These are phyloP conservation scores for Oryza brachyantha DNA, from an alignment of 176 grass and related monocot genomes.

Conservation along the genomic window DNA sequence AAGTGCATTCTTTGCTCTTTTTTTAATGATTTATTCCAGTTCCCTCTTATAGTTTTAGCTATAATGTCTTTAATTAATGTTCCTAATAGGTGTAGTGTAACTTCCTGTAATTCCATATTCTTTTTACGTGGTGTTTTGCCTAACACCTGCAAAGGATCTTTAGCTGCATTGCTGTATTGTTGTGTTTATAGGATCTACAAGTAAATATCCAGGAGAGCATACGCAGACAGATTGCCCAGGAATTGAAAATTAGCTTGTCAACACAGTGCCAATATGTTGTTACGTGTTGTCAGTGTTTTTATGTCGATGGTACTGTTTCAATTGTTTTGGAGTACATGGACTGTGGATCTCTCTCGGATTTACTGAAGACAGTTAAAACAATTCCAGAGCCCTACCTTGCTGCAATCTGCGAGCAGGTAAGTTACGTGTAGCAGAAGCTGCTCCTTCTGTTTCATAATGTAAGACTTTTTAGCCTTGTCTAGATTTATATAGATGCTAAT, in stretches of 20 bases:
- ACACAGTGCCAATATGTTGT: constrained; percentile 74
- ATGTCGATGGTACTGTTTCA: constrained; percentile 77
- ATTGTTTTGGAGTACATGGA: constrained; percentile 98
- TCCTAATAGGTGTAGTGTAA: not conserved
- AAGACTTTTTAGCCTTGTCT: no score
- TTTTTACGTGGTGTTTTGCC: not conserved
- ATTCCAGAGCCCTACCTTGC: constrained; percentile 84
- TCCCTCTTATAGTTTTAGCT: not conserved
- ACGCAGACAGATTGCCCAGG: constrained; percentile 71
- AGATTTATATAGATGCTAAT: no score
- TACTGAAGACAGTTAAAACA: constrained; percentile 73
- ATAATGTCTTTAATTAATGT: not conserved
- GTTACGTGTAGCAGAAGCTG: constrained; percentile 34
- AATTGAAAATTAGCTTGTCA: constrained; percentile 84
- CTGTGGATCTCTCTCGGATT: constrained; percentile 78
- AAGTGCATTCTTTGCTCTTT: not conserved
- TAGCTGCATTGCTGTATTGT: not conserved
- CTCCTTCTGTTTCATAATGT: no score
- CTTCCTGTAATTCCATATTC: not conserved
- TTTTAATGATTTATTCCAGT: not conserved
- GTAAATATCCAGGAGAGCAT: constrained; percentile 77
- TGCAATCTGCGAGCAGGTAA: constrained; percentile 95
- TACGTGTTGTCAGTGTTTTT: constrained; percentile 79
- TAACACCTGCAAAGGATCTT: not conserved
- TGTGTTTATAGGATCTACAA: constrained; percentile 67